Percentiles rank a stretch among this genome's conserved stretches.
phyloP scores from a whole-genome alignment of 139 green algal genomes.

The Limnomonas spitsbergensis region DNA sequence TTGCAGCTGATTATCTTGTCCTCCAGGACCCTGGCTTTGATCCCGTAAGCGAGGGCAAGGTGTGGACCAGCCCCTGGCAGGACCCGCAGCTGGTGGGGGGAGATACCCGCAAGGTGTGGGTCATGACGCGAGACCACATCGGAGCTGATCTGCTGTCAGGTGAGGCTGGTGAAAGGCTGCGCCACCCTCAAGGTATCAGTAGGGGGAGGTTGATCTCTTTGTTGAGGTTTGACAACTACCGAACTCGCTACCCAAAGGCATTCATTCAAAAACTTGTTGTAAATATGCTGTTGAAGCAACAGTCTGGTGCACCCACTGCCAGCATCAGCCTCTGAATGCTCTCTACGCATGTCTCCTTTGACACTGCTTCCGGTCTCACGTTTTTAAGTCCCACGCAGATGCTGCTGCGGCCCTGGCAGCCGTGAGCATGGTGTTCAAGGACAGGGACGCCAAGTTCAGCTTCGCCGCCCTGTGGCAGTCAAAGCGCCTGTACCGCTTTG shows the following conservation, averaged over 20 bases:
- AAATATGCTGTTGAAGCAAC: too few relatives aligned
- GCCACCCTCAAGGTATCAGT: too few relatives aligned
- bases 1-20: not conserved
- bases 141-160: slow-evolving; percentile 6
- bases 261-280: too few relatives aligned
- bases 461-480: not conserved
- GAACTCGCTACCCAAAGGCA: too few relatives aligned
- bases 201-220: too few relatives aligned
- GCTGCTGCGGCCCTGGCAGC: slow-evolving; percentile 11
- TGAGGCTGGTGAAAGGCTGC: not conserved
- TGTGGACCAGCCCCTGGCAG: slow-evolving; percentile 10
- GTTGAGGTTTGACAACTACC: too few relatives aligned
- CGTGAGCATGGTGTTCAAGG: not conserved
- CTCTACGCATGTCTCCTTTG: too few relatives aligned
- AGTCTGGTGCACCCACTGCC: too few relatives aligned
- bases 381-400: too few relatives aligned
- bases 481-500: not conserved
- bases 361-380: too few relatives aligned
- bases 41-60: not conserved
- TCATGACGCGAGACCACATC: not conserved
- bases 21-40: slow-evolving; percentile 10
- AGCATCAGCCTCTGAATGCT: too few relatives aligned
- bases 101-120: not conserved
- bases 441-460: not conserved
- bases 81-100: slow-evolving; percentile 12